These are phyloP conservation scores for Citrullus amarus DNA, from an alignment of 306 rosid species.

Conservation along the genomic window DNA sequence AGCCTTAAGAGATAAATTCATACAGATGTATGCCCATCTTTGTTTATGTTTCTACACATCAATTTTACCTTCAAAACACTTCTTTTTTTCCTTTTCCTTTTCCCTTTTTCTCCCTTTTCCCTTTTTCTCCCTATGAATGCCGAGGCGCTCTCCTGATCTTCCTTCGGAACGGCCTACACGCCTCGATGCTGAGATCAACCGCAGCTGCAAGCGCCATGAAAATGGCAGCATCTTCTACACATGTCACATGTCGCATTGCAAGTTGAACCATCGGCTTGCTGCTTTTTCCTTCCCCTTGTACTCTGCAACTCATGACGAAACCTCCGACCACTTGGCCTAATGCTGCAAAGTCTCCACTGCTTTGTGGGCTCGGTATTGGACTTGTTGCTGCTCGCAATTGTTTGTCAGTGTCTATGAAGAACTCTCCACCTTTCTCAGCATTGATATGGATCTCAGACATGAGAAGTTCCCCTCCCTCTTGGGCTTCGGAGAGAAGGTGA, in stretches of 20 bases:
- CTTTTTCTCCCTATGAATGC: slow-evolving; percentile 19
- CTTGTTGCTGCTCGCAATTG: slow-evolving; percentile 45
- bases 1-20: slow-evolving; percentile 16
- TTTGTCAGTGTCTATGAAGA: slow-evolving; percentile 68
- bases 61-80: neutral
- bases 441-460: slow-evolving; percentile 64
- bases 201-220: slow-evolving; percentile 97
- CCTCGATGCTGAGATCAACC: slow-evolving; percentile 71
- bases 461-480: slow-evolving; percentile 59
- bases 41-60: slow-evolving; percentile 4
- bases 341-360: slow-evolving; percentile 83
- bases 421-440: slow-evolving; percentile 93
- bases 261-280: slow-evolving; percentile 70
- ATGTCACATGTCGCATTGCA: slow-evolving; percentile 78
- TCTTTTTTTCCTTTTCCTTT: neutral
- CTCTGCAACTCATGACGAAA: slow-evolving; percentile 82
- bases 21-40: slow-evolving; percentile 8
- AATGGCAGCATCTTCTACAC: slow-evolving; percentile 87
- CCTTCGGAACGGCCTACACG: slow-evolving; percentile 71
- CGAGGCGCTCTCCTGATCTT: slow-evolving; percentile 40
- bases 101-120: neutral
- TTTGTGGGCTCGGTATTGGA: slow-evolving; percentile 82
- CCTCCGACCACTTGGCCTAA: slow-evolving; percentile 59
- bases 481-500: slow-evolving; percentile 66
- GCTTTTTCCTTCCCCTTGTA: slow-evolving; percentile 84